Evolutionary conservation across 148 eudicot genomes (phyloP), one percentile per base, ranked within the genome.

Genomic region (Rhododendron mucronatum): DNA sequence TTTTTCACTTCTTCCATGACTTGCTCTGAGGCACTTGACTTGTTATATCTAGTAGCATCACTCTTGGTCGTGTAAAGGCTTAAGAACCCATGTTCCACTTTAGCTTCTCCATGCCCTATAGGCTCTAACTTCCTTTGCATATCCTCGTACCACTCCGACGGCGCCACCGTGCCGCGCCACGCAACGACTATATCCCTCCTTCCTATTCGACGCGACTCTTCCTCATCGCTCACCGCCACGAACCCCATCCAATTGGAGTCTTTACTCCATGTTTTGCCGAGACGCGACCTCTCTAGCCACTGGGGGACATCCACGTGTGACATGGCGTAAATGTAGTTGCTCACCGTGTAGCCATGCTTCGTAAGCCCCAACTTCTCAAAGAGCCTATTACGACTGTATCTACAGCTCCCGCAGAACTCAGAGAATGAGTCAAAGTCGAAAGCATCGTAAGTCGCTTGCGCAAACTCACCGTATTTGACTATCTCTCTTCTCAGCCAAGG

Each of bases 221-320:
- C 86, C 21, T 96, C 94, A 30, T 92, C 88, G 23, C 94, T 93
- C 75, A 96, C 98, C 0, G 92, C 98, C 15, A 93, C 93, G 57
- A 88, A 96, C 14, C 98, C 98, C 90, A 94, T 96, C 98, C 98
- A 96, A 67, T 94, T 92, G 3, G 98, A 91, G 69, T 91, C 92
- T 7, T 87, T 90, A 78, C 95, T 94, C 98, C 98, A 95, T 0
- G 95, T 82, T 51, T 95, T 88, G 0, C 82, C 89, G 26, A 94
- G 86, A 0, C 95, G 93, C 0, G 96, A 93, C 84, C 83, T 84
- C 87, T 94, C 91, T 20, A 95, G 87, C 95, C 98, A 95, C 23
- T 80, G 44, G 4, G 95, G 94, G 71, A 95, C 15, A 3, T 93
- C 95, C 39, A 94, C 86, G 28, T 89, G 88, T 9, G 98, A 94